phyloP scores from a whole-genome alignment of 2,329 filamentous ascomycete species.

The Aspergillus oerlinghausenensis region DNA sequence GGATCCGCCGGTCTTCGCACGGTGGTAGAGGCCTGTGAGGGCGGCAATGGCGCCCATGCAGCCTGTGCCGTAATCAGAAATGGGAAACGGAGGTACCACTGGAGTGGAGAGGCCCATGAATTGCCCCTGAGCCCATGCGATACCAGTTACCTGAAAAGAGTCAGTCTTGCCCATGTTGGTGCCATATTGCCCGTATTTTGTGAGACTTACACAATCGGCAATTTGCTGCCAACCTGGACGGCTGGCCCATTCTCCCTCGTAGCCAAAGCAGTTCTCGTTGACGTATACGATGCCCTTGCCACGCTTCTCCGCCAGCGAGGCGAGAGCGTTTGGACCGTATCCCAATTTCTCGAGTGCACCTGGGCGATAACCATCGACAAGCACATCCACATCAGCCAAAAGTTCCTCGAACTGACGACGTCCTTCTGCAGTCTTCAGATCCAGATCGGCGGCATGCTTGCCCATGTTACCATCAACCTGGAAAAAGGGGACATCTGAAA shows the following conservation, averaged over 20 bases:
- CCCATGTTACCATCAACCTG: conserved; percentile 69
- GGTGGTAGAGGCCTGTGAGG: conserved; percentile 58
- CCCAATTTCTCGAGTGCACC: conserved; percentile 61
- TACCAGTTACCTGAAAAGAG: conserved; percentile 35
- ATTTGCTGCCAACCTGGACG: conserved; percentile 69
- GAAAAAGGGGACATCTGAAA: conserved; percentile 69
- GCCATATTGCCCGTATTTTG: background rate
- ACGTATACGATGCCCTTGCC: conserved; percentile 64
- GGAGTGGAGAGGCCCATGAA: conserved; percentile 39
- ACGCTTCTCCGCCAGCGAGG: conserved; percentile 49
- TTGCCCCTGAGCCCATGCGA: conserved; percentile 40
- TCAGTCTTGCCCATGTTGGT: background rate
- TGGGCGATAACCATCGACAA: conserved; percentile 67
- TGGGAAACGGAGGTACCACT: conserved; percentile 48
- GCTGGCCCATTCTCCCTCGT: conserved; percentile 56
- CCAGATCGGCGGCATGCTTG: conserved; percentile 61
- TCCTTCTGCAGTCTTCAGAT: conserved; percentile 55
- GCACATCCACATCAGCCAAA: conserved; percentile 58
- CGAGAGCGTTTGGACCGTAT: conserved; percentile 55
- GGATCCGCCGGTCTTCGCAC: conserved; percentile 60
- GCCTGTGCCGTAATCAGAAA: conserved; percentile 63
- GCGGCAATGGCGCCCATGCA: conserved; percentile 67
- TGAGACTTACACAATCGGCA: conserved; percentile 55
- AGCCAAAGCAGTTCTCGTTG: conserved; percentile 67
- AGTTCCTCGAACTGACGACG: conserved; percentile 55